Percentiles rank a stretch among this genome's conserved stretches.
phyloP scores from a whole-genome alignment of 345 rosid species.

The Raphanus sativus region DNA sequence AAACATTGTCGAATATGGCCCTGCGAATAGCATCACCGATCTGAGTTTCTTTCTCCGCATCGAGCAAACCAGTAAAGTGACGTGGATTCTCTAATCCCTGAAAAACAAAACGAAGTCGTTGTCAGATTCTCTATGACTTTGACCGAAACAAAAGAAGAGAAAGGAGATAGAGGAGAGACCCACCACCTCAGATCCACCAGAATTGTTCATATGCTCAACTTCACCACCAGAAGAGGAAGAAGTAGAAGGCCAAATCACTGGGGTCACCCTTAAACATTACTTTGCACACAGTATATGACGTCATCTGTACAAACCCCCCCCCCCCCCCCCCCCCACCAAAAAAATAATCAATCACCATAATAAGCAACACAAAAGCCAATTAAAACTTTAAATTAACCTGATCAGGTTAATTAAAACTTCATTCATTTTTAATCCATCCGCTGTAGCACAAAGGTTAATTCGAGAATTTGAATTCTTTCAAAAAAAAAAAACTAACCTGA shows the following conservation, averaged over 20 bases:
- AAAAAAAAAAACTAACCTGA: too few species aligned
- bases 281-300: constrained; percentile 40
- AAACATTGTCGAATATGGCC: not conserved
- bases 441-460: too few species aligned
- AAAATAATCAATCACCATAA: too few species aligned
- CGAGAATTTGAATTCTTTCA: too few species aligned
- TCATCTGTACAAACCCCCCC: too few species aligned
- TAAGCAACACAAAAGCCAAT: too few species aligned
- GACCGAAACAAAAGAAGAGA: not conserved
- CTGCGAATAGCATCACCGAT: not conserved
- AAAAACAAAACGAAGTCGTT: not conserved
- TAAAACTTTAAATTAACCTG: too few species aligned
- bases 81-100: not conserved
- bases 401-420: too few species aligned
- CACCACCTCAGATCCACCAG: constrained; percentile 10
- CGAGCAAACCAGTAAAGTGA: not conserved
- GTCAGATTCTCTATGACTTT: too few species aligned
- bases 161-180: not conserved
- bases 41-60: not conserved
- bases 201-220: not conserved
- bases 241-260: not conserved
- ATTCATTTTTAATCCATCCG: too few species aligned
- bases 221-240: not conserved
- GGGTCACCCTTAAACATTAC: constrained; percentile 31
- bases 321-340: too few species aligned